Percentiles rank a stretch among this genome's conserved stretches.
These are phyloP conservation scores for Saccharomyces hybrid DNA, from an alignment of 1,139 yeast genomes.

Conservation along the genomic window DNA sequence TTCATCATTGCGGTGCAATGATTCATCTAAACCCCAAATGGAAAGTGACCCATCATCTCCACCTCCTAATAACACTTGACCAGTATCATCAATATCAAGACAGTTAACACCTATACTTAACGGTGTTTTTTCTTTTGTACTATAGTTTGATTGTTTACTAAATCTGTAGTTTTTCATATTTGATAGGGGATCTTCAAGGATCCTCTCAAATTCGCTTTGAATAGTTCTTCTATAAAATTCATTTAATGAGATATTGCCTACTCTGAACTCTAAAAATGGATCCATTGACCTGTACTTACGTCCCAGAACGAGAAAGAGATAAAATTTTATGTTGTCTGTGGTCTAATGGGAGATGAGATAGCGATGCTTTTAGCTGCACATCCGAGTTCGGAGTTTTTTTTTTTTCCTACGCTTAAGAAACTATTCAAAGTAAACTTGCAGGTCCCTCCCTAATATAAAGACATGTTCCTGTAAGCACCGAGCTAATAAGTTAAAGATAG, in stretches of 20 bases:
- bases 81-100: slow-evolving; percentile 51
- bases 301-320: background rate
- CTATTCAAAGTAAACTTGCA: background rate
- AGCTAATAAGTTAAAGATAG: background rate
- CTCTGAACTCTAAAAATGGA: background rate
- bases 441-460: background rate
- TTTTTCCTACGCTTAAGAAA: background rate
- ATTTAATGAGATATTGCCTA: background rate
- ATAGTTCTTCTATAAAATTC: background rate
- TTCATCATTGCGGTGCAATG: slow-evolving; percentile 17
- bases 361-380: background rate
- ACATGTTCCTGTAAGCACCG: background rate
- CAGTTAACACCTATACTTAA: slow-evolving; percentile 38
- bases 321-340: background rate
- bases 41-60: slow-evolving; percentile 69
- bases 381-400: background rate
- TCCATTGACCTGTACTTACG: background rate
- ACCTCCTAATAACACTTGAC: slow-evolving; percentile 55
- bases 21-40: slow-evolving; percentile 45
- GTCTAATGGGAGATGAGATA: background rate
- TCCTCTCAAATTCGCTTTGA: background rate
- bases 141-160: background rate
- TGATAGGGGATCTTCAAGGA: background rate
- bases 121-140: background rate
- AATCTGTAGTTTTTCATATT: background rate